Conservation (phyloP, 208 protist species). For the Trypanosoma scelopori region DNA sequence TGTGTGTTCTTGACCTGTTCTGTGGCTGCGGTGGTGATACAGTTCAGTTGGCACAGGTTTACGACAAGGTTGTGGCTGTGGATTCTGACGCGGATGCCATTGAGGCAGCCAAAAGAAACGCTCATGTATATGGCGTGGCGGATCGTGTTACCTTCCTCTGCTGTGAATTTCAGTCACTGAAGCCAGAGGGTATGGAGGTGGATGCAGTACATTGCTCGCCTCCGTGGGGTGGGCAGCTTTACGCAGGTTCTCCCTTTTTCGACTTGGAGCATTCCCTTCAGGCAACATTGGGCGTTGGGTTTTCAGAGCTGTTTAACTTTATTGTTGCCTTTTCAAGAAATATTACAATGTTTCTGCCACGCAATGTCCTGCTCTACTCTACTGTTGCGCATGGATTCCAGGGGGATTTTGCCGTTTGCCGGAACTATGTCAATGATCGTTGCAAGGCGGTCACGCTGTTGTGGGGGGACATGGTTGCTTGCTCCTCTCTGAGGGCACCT, state of each 20-base stretch:
- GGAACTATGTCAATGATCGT: constrained; percentile 30
- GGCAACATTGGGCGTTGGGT: constrained; percentile 8
- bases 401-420: constrained; percentile 21
- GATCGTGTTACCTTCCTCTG: constrained; percentile 24
- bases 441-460: constrained; percentile 29
- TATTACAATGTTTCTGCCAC: constrained; percentile 32
- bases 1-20: constrained; percentile 30
- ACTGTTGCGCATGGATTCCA: constrained; percentile 15
- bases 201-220: constrained; percentile 31
- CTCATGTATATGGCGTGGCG: constrained; percentile 22
- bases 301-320: constrained; percentile 25
- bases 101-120: constrained; percentile 28
- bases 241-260: constrained; percentile 21
- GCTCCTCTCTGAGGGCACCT: constrained; percentile 11
- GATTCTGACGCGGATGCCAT: constrained; percentile 27
- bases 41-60: constrained; percentile 27
- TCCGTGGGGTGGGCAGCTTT: constrained; percentile 21
- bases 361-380: constrained; percentile 29
- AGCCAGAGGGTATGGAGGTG: constrained; percentile 8
- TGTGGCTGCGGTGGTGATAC: constrained; percentile 37
- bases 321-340: constrained; percentile 24
- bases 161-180: constrained; percentile 18
- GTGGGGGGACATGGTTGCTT: constrained; percentile 22
- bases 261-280: constrained; percentile 15
- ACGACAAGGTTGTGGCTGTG: constrained; percentile 31